A percentile compares a stretch with the other conserved stretches of the same genome.
Conservation (phyloP, 1,284 basidiomycete species). For the Pterulicium gracile region DNA sequence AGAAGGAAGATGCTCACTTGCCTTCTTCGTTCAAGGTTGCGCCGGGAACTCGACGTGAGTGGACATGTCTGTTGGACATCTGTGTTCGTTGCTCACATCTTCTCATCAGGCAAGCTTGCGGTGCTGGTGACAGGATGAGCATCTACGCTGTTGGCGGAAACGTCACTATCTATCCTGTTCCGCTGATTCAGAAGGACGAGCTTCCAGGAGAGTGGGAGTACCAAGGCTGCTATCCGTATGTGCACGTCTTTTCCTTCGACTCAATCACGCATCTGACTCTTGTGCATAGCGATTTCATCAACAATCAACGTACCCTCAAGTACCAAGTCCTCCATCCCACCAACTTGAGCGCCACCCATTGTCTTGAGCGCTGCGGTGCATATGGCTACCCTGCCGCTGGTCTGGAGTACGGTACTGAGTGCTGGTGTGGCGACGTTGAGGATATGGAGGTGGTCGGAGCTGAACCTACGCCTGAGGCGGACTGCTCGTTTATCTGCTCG, state of each 20-base stretch:
- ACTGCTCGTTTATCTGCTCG: conserved; percentile 51
- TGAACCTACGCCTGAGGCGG: conserved; percentile 29
- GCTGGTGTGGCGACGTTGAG: conserved; percentile 59
- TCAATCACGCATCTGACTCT: neutral
- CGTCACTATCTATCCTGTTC: conserved; percentile 47
- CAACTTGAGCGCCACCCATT: conserved; percentile 52
- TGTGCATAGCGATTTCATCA: conserved; percentile 18
- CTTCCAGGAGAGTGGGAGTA: conserved; percentile 57
- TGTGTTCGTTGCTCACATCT: conserved; percentile 7
- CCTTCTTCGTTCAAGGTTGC: conserved; percentile 26
- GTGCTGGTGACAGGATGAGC: conserved; percentile 58
- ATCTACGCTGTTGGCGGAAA: conserved; percentile 47
- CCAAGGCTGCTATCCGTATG: conserved; percentile 54
- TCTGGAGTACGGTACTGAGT: conserved; percentile 49
- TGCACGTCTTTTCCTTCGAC: conserved; percentile 6
- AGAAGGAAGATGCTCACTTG: too few species aligned
- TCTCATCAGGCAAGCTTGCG: conserved; percentile 48
- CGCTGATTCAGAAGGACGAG: conserved; percentile 37
- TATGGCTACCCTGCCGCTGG: conserved; percentile 60
- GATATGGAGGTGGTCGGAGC: conserved; percentile 37
- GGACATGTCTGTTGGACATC: conserved; percentile 3
- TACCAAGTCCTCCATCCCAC: conserved; percentile 45
- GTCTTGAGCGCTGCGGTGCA: conserved; percentile 49
- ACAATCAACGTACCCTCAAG: conserved; percentile 35
- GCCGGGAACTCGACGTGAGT: conserved; percentile 51